phyloP scores from a whole-genome alignment of 768 basidiomycete genomes.

The Imleria badia region DNA sequence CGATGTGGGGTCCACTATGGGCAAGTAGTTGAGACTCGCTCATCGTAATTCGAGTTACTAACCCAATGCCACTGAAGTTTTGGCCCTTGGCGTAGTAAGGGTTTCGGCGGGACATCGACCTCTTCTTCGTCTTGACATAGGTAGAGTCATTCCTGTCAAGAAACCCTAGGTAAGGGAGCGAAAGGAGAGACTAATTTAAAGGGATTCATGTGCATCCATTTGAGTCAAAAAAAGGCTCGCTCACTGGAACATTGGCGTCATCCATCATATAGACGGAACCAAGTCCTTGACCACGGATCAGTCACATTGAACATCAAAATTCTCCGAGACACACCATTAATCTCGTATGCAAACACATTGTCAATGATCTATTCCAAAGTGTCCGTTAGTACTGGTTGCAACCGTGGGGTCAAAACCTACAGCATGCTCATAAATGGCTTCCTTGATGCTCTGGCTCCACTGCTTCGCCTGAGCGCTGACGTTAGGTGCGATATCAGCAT shows the following conservation, averaged over 20 bases:
- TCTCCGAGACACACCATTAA: conserved; percentile 49
- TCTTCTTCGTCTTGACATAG: conserved; percentile 63
- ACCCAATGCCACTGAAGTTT: conserved; percentile 71
- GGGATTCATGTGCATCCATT: neutral
- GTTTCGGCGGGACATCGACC: conserved; percentile 61
- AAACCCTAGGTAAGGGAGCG: conserved; percentile 79
- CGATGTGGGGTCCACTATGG: conserved; percentile 69
- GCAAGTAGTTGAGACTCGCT: neutral
- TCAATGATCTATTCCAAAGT: conserved; percentile 49
- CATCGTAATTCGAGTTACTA: conserved; percentile 21
- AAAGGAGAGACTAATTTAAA: conserved; percentile 59
- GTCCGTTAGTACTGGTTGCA: neutral
- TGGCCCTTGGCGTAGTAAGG: conserved; percentile 69
- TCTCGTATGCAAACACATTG: conserved; percentile 74
- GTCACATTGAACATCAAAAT: neutral
- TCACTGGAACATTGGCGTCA: conserved; percentile 80
- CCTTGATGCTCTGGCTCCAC: conserved; percentile 57
- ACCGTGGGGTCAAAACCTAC: conserved; percentile 33
- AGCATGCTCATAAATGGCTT: conserved; percentile 63
- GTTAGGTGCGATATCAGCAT: conserved; percentile 44
- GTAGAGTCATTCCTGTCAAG: conserved; percentile 55
- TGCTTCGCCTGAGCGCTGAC: conserved; percentile 52
- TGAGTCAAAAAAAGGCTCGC: conserved; percentile 19
- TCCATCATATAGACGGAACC: conserved; percentile 80
- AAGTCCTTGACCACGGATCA: conserved; percentile 42